Evolutionary conservation across 2,329 filamentous ascomycete genomes (phyloP), one percentile per base, ranked within the genome.

Genomic region (Monilinia fructigena): DNA sequence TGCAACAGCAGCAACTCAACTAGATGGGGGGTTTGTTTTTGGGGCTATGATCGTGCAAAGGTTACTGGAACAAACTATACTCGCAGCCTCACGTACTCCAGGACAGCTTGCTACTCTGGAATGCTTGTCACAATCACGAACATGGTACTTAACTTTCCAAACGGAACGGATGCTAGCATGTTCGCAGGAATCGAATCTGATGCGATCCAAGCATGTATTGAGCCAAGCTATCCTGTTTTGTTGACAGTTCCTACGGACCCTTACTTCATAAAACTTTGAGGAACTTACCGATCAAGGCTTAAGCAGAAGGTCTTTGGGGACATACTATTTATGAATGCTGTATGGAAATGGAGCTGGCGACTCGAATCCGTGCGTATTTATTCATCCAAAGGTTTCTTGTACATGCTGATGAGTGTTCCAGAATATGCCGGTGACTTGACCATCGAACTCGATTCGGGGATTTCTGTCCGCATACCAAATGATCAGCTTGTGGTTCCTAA

Each of bases 391-490:
- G 8, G n/a, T 4, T 38, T 38, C 10, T 55, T 20, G 10, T 10
- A n/a, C 16, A 40, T 38, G n/a, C 59, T 62, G 53, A 62, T 18
- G 20, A n/a, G 0, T 12, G 1, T 26, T 6, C 3, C 18, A 63
- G 60, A 12, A n/a, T 63, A 54, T 20, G 5, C 12, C 28, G 65
- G 65, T 18, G 65, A 66, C n/a, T 55, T 66, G 10, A 63, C 55
- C 3, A 55, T 66, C n/a, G 5, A 45, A 12, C 11, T 62, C 2
- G 48, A 63, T 20, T 66, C 65, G 14, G 65, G 65, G 18, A 53
- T 62, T 12, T 62, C 65, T n/a, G 58, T 58, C 35, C 55, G 65
- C 8, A 63, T 66, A n/a, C 65, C 65, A 3, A 66, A 66, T 28
- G 50, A 66, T 50, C 56, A 66, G 31, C 28, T 63, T 7, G 40